Percentiles rank a stretch among this genome's conserved stretches.
phyloP scores from a whole-genome alignment of 2,329 filamentous ascomycete species.

The Neophaeococcomyces aloes region DNA sequence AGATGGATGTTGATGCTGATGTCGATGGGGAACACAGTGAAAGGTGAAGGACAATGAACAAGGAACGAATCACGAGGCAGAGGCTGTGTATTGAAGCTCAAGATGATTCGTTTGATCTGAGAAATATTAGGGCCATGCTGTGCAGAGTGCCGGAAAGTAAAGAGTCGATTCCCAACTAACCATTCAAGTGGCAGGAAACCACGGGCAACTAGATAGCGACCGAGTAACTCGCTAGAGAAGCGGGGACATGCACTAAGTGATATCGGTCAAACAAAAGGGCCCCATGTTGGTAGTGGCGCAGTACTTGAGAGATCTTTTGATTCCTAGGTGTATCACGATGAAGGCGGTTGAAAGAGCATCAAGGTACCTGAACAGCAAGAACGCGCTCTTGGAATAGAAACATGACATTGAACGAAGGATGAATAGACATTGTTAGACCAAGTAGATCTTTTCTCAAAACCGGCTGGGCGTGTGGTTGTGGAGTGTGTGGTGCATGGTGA shows the following conservation, averaged over 20 bases:
- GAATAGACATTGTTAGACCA: background rate
- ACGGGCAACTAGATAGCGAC: background rate
- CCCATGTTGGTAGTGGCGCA: constrained; percentile 4
- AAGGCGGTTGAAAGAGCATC: background rate
- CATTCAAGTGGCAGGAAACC: background rate
- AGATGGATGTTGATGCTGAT: background rate
- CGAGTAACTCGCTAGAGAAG: background rate
- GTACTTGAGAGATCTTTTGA: background rate
- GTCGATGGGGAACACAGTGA: background rate
- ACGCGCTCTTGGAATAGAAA: constrained; percentile 3
- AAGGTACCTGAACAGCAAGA: constrained; percentile 1
- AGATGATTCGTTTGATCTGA: background rate
- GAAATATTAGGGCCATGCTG: constrained; percentile 5
- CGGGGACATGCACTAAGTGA: constrained; percentile 5
- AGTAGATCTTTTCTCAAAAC: background rate
- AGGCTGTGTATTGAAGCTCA: constrained; percentile 9
- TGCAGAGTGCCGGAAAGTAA: constrained; percentile 7
- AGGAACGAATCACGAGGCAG: constrained; percentile 4
- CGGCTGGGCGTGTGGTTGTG: background rate
- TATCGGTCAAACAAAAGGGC: background rate
- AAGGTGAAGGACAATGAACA: background rate
- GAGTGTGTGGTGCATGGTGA: background rate
- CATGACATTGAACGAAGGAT: constrained; percentile 1
- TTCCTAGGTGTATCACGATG: background rate
- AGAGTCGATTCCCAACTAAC: background rate